Evolutionary conservation across 1,284 basidiomycete species (phyloP), one percentile per base, ranked within the genome.

Genomic region (Veloporphyrellus conicus): DNA sequence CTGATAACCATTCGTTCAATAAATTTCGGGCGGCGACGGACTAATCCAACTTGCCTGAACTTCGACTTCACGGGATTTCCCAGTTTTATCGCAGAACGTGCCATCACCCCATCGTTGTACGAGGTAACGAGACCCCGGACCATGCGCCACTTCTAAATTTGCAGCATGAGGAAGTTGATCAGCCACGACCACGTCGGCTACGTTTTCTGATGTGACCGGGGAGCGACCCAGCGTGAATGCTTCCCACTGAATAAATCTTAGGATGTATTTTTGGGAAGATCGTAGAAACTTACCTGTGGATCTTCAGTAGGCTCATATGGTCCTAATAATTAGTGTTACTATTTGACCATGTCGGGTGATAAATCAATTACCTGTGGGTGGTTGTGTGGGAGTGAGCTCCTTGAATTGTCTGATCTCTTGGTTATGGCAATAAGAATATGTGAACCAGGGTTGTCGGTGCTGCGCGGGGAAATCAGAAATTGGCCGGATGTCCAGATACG

Each of bases 381-480:
- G 73, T 55, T 82, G 81, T 45, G 78, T 61, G 55, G 72, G 74
- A 45, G 67, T 55, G 48, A 76, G 72, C 69, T 90, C 89, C 62
- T 86, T 85, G 73, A 95, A 95, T 70, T 95, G 92, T 48, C 90
- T 82, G 53, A 93, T 87, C 69, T 91, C 82, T 50, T 82, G 78
- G 69, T 90, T 87, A 70, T 93, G 92, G 72, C 93, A 95, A 70
- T 95, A 95, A 50, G 90, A 86, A 69, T 95, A 96, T 35, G 93
- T 96, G 72, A 95, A 96, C 93, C 93, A 97, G 33, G 84, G 79
- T 75, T 90, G 87, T 59, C 81, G 79, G 66, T 87, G 84, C 87
- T 90, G 58, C 20, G 44, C 8, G 38, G 38, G 6, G 18, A 27
- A 35, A 47, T 68, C 38, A 54, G 49, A 54, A 37, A 28, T 50